Evolutionary conservation across 2,329 filamentous ascomycete species (phyloP), one percentile per base, ranked within the genome.

Genomic region (Aspergillus sp.): DNA sequence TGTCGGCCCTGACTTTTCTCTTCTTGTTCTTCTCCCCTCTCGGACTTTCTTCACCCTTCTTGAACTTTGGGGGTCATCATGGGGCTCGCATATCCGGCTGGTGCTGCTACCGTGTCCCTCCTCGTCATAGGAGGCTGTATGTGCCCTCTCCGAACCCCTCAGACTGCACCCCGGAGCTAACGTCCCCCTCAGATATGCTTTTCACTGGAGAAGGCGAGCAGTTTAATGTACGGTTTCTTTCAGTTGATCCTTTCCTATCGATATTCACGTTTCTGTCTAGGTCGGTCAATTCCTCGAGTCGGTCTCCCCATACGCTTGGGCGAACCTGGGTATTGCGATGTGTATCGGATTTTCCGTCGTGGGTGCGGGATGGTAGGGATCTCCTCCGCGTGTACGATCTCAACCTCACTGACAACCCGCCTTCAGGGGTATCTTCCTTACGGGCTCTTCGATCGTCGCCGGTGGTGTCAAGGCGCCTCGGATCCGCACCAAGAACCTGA

Each of bases 401-500:
- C 22, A 9, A 22, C 35, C 13, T 19, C 20, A 14, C 24, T 14
- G 40, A 48, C 36, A 45, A 52, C 60, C 5, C 36, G 58, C 56
- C 67, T 59, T 64, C 68, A 97, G 94, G 94, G 94, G 95, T 66
- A 99, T 99, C 73, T 94, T 99, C 78, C 94, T 97, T 64, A 99
- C 94, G 32, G 95, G 95, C 65, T 95, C 92, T 53, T 96, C 94
- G 53, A 99, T 99, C 72, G 83, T 99, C 61, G 95, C 95, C 68
- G 94, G 90, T 65, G 94, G 94, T 79, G 94, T 99, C 69, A 93
- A 89, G 75, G 93, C 94, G 43, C 95, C 95, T 35, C 88, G 94
- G 65, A 99, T 99, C 76, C 90, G 94, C 73, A 99, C 94, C 59
- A 99, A 99, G 86, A 99, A 99, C 81, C 77, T 99, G 69, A 97